These are phyloP conservation scores for Trichoderma breve DNA, from an alignment of 2,329 filamentous ascomycete species.

Conservation along the genomic window DNA sequence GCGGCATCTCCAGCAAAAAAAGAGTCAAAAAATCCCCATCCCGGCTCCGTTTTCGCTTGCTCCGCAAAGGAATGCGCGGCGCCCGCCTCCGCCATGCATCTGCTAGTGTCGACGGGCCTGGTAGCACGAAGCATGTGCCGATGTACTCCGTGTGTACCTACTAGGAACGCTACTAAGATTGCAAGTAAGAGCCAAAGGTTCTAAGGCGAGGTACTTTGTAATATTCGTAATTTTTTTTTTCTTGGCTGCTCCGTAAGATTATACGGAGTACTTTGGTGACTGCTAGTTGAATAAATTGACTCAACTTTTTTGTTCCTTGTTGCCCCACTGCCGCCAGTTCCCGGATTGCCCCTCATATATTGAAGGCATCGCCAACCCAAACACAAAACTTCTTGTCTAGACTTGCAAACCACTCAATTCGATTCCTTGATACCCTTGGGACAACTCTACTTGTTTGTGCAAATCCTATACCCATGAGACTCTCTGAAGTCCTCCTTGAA, in stretches of 20 bases:
- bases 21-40: background rate
- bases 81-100: conserved; percentile 12
- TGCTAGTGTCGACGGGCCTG: background rate
- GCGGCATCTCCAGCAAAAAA: background rate
- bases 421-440: background rate
- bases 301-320: background rate
- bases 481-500: background rate
- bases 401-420: background rate
- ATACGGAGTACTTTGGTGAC: background rate
- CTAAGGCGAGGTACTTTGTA: background rate
- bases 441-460: background rate
- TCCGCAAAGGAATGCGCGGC: conserved; percentile 13
- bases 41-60: conserved; percentile 11
- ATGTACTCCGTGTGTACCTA: conserved; percentile 6
- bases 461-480: background rate
- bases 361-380: conserved; percentile 14
- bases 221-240: background rate
- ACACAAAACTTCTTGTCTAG: background rate
- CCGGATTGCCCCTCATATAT: conserved; percentile 13
- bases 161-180: background rate
- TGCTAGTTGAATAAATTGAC: background rate
- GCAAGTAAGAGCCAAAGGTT: background rate
- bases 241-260: background rate
- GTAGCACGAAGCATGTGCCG: background rate
- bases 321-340: conserved; percentile 3